These are phyloP conservation scores for Boletus pseudo-olivaceus DNA, from an alignment of 768 basidiomycete genomes.

Conservation along the genomic window DNA sequence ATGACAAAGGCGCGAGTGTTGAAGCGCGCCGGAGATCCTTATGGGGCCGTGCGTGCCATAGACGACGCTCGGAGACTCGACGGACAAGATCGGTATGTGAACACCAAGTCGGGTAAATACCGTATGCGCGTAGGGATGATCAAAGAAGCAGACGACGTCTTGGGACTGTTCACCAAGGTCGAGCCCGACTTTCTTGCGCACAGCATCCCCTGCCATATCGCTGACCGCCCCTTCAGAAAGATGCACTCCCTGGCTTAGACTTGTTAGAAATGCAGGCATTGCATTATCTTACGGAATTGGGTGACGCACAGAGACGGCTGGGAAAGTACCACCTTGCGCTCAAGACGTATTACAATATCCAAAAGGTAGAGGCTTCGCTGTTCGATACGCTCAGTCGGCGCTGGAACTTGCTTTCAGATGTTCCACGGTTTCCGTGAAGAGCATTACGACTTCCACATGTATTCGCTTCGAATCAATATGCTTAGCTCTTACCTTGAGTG, in stretches of 20 bases:
- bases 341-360: conserved; percentile 77
- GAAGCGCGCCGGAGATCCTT: conserved; percentile 80
- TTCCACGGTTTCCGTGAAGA: conserved; percentile 91
- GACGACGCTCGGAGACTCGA: conserved; percentile 84
- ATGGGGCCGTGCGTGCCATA: conserved; percentile 69
- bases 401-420: conserved; percentile 40
- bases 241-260: conserved; percentile 74
- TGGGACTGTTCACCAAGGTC: conserved; percentile 92
- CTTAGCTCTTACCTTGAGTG: conserved; percentile 84
- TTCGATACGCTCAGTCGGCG: not conserved
- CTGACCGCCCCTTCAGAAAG: conserved; percentile 63
- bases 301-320: conserved; percentile 58
- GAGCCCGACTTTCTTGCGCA: conserved; percentile 48
- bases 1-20: conserved; percentile 78
- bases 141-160: conserved; percentile 66
- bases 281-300: conserved; percentile 82
- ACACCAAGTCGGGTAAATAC: conserved; percentile 93
- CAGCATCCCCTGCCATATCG: not conserved
- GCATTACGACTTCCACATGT: conserved; percentile 97
- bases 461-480: conserved; percentile 86
- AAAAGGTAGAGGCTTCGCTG: conserved; percentile 49
- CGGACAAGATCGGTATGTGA: conserved; percentile 92
- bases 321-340: conserved; percentile 75
- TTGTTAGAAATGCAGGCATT: conserved; percentile 95
- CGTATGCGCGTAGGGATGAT: conserved; percentile 77